Base-by-base conservation (phyloP, 2,329 filamentous ascomycete genomes). In the Zymoseptoria crescenta region DNA sequence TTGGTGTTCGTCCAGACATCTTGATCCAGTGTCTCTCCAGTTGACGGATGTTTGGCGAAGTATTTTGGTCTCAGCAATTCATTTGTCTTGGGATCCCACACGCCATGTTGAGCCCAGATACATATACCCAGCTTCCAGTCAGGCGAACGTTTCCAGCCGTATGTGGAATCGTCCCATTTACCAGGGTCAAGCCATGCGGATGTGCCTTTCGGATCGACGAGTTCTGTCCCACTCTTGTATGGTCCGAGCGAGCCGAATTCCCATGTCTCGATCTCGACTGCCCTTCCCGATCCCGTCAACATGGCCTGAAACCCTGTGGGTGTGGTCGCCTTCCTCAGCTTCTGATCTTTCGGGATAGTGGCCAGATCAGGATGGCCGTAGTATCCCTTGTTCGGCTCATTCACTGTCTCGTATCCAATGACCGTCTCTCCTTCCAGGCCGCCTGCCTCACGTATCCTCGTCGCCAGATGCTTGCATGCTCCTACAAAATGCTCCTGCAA, bases 271-370 rank as follows among this genome's bases (percentile, higher is more conserved):
- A 96, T 82, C 75, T 99, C 94, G 69, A 90, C 92, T 49, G 94
- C 88, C 62, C 91, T 83, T 1, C 94, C 94, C 57, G 91, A 91
- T n/a, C 92, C 94, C 0, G 88, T 93, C 35, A 97, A 79, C 35
- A 99, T 89, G 1, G 90, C 87, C 75, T 99, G 95, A 85, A 93
- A 99, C 61, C 91, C 87, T 3, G 94, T 97, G 24, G 94, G 94
- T 24, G 88, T 91, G 4, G 92, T 96, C 16, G 92, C 91, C 72
- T 97, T 95, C 70, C 96, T 91, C 54, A 97, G 77, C 55, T 92
- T 90, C 70, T 97, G 92, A 59, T 96, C 91, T 59, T 84, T 82
- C 0, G 94, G 94, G 56, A 96, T 87, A 8, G 84, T 80, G 20
- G 86, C 88, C 55, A 99, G 80, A 71, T 97, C 91, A 60, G 86